Conservation (phyloP, 495 filamentous ascomycete genomes). For the Letharia columbiana region DNA sequence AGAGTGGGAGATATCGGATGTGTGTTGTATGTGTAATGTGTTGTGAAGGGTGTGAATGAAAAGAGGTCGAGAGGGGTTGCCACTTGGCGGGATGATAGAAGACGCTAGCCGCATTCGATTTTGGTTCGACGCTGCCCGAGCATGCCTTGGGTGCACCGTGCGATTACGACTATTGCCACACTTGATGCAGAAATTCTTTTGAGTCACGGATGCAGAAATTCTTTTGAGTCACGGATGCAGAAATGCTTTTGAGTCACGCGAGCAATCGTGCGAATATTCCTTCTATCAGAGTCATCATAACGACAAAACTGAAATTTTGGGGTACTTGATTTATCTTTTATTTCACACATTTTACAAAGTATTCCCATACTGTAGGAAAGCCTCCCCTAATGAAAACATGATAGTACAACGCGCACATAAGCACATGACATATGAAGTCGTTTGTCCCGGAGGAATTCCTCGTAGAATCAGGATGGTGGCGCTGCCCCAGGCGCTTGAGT, state of each 20-base stretch:
- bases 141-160: not conserved
- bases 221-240: not conserved
- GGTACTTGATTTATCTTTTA: not conserved
- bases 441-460: not conserved
- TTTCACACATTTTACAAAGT: not conserved
- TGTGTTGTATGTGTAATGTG: not conserved
- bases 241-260: not conserved
- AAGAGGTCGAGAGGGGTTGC: conserved; percentile 4
- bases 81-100: not conserved
- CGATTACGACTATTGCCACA: not conserved
- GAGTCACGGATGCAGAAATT: not conserved
- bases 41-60: not conserved
- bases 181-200: not conserved
- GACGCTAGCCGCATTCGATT: not conserved
- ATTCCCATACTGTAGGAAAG: not conserved
- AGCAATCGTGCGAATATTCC: not conserved
- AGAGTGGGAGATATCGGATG: conserved; percentile 1
- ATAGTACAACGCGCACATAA: not conserved
- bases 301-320: not conserved
- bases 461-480: conserved; percentile 31
- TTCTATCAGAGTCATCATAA: not conserved
- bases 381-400: not conserved
- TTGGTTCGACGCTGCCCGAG: not conserved
- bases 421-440: not conserved
- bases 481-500: conserved; percentile 37